These are phyloP conservation scores for Gelatoporia subvermispora DNA, from an alignment of 768 basidiomycete species.

Conservation along the genomic window DNA sequence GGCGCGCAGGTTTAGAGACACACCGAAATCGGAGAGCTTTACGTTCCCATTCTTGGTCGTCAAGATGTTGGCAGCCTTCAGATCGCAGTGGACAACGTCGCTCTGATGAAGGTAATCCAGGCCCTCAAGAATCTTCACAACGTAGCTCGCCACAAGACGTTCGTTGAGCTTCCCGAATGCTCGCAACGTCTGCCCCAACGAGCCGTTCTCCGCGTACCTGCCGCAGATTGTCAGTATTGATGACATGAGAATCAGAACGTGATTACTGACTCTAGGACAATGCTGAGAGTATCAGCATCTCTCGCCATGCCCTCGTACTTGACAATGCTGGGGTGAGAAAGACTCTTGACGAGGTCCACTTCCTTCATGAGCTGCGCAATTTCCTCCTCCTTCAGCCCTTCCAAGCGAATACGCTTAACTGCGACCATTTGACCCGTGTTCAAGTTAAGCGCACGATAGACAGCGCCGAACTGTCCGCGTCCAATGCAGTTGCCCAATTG, in stretches of 20 bases:
- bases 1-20: slow-evolving; percentile 90
- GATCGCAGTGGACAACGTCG: slow-evolving; percentile 94
- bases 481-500: slow-evolving; percentile 98
- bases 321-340: slow-evolving; percentile 93
- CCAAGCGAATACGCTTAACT: slow-evolving; percentile 91
- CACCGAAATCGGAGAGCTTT: slow-evolving; percentile 96
- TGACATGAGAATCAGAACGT: slow-evolving; percentile 10
- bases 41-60: slow-evolving; percentile 97
- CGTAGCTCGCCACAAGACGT: slow-evolving; percentile 84
- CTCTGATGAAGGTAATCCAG: slow-evolving; percentile 87
- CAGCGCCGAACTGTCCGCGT: slow-evolving; percentile 93
- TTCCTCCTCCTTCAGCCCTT: slow-evolving; percentile 88
- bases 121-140: slow-evolving; percentile 95
- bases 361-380: slow-evolving; percentile 90
- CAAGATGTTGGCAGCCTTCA: slow-evolving; percentile 98
- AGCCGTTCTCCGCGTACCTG: slow-evolving; percentile 96
- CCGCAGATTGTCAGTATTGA: slow-evolving; percentile 13
- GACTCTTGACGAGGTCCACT: slow-evolving; percentile 85
- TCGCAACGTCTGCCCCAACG: slow-evolving; percentile 87
- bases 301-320: slow-evolving; percentile 96
- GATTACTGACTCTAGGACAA: slow-evolving; percentile 82
- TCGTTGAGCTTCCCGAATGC: slow-evolving; percentile 94
- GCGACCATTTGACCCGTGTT: slow-evolving; percentile 97
- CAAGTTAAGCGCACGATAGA: slow-evolving; percentile 91
- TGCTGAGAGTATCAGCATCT: slow-evolving; percentile 84